Evolutionary conservation across 2,329 filamentous ascomycete species (phyloP), one percentile per base, ranked within the genome.

Genomic region (Epichloe coenophiala): DNA sequence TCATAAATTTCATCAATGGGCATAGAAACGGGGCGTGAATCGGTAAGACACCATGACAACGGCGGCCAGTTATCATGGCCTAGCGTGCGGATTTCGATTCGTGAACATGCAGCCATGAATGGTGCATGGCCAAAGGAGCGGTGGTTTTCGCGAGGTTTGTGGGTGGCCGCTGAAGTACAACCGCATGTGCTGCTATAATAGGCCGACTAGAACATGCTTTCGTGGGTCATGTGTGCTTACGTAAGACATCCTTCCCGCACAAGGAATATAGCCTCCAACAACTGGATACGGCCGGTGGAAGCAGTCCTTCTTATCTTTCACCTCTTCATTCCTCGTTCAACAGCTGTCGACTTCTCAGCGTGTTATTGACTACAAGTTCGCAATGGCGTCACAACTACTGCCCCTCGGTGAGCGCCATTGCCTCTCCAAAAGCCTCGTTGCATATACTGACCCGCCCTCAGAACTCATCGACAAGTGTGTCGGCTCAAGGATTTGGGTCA

Each of bases 381-480:
- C 57, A 51, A 86, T 88, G 84, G 77, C 84, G 43, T 85, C 84
- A 51, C 84, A 87, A 68, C 76, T 88, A 51, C 75, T 88, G 50
- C 84, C 84, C 50, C 71, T 87, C 59, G 83, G 83, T 86, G 67
- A 60, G 68, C 21, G 35, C 46, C 35, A 43, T 21, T 43, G 36
- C 39, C 36, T 27, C 44, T 42, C 27, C 38, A 2, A 40, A 49
- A 40, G 21, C 41, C 36, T 43, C 38, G n/a, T 46, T 23, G 42
- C 19, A n/a, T 35, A 45, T 37, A 11, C 38, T 53, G 21, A 51
- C 47, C 6, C 13, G 27, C 43, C 31, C 9, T 17, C 63, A 95
- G 93, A 98, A 71, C 81, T 98, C 65, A 97, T 98, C 68, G 93
- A 98, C 75, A 96, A 96, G 71, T 98, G 93, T 66, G 90, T 98